Conservation (phyloP, 2,329 filamentous ascomycete species). For the Fusarium tuaranense region DNA sequence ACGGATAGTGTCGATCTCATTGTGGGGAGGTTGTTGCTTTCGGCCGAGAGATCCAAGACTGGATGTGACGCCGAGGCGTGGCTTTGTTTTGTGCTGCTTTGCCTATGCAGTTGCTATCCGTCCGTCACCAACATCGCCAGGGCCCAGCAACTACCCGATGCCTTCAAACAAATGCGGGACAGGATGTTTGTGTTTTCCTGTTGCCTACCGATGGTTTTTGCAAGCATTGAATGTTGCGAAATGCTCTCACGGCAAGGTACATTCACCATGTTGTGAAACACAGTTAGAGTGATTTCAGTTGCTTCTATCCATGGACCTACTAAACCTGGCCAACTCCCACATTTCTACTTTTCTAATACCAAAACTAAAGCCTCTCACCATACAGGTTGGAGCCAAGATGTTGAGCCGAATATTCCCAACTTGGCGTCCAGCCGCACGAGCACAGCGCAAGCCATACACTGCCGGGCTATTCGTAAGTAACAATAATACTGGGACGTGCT, state of each 20-base stretch:
- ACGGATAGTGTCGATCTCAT: neutral
- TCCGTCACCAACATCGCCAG: neutral
- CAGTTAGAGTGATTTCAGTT: too few relatives aligned
- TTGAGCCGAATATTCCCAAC: neutral
- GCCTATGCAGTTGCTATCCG: neutral
- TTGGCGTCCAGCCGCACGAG: neutral
- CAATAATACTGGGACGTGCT: too few relatives aligned
- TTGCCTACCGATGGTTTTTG: neutral
- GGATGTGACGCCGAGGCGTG: neutral
- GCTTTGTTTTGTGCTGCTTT: neutral
- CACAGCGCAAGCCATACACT: neutral
- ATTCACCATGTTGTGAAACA: neutral
- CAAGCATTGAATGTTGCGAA: neutral
- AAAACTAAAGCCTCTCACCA: too few relatives aligned
- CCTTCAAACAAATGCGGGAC: neutral
- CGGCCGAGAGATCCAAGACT: neutral
- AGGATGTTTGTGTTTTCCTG: neutral
- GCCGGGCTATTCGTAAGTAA: slow-evolving; percentile 1
- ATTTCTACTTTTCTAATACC: too few relatives aligned
- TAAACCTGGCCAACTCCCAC: too few relatives aligned
- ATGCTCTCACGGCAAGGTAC: neutral
- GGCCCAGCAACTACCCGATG: neutral
- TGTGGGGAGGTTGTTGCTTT: neutral
- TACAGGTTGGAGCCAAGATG: neutral
- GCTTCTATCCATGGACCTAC: too few relatives aligned